Conservation (phyloP, 257 asterid species). For the Handroanthus guayacan region DNA sequence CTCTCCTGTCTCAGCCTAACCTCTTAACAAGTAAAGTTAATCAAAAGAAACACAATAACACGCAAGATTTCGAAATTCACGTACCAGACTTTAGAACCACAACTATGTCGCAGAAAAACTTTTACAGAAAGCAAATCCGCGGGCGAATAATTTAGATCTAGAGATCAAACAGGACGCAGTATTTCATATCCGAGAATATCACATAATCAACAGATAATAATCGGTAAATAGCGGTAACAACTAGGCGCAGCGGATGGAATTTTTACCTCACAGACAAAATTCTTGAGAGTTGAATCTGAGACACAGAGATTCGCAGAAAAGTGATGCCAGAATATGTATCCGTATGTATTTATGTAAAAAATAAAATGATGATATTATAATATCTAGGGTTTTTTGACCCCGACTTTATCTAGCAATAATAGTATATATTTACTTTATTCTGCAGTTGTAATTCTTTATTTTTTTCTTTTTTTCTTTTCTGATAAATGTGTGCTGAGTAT, state of each 20-base stretch:
- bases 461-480: too few relatives aligned
- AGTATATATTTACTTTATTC: not conserved
- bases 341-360: not conserved
- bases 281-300: constrained; percentile 29
- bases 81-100: not conserved
- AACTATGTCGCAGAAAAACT: not conserved
- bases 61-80: not conserved
- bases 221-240: not conserved
- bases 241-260: not conserved
- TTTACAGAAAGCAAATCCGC: not conserved
- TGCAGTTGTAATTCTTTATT: not conserved
- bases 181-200: not conserved
- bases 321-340: constrained; percentile 26
- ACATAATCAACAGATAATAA: not conserved
- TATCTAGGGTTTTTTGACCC: constrained; percentile 48
- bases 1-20: not conserved
- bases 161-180: not conserved
- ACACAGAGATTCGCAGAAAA: constrained; percentile 18
- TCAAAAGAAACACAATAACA: not conserved
- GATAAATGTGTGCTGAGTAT: too few relatives aligned
- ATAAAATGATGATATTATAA: constrained; percentile 16
- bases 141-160: constrained; percentile 29
- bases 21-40: not conserved
- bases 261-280: constrained; percentile 34
- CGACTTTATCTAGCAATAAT: not conserved